phyloP scores from a whole-genome alignment of 768 basidiomycete species.

The Vishniacozyma victoriae region DNA sequence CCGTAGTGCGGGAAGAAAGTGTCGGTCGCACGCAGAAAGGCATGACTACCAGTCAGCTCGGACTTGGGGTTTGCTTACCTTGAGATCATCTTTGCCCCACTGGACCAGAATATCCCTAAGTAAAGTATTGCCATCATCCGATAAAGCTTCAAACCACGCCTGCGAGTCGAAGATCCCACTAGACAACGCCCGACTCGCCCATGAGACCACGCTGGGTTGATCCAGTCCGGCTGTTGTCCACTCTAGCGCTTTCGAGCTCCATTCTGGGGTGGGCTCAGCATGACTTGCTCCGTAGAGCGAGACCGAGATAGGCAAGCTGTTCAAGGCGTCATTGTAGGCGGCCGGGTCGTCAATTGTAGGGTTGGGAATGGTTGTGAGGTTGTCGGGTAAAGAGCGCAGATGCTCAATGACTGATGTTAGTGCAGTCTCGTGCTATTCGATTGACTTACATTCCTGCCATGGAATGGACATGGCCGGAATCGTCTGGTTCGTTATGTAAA shows the following conservation, averaged over 20 bases:
- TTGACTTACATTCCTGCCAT: too few species aligned
- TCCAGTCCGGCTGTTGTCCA: neutral
- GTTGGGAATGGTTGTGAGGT: neutral
- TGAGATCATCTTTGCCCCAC: constrained; percentile 10
- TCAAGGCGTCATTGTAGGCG: neutral
- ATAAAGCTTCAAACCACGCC: neutral
- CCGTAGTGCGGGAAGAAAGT: neutral
- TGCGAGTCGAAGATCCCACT: neutral
- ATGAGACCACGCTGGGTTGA: neutral
- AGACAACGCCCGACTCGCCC: neutral
- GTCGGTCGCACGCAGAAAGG: neutral
- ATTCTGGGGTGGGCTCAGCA: neutral
- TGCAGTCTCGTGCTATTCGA: too few species aligned
- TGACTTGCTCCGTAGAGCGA: constrained; percentile 1
- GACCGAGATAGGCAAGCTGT: neutral
- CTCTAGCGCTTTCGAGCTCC: neutral
- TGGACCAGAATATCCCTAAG: constrained; percentile 1
- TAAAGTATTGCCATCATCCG: neutral
- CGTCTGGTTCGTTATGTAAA: too few species aligned
- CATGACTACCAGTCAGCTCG: constrained; percentile 9
- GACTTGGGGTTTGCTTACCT: constrained; percentile 1
- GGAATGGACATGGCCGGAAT: too few species aligned
- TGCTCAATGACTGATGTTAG: constrained; percentile 3
- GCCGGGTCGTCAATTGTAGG: neutral
- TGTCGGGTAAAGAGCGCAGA: constrained; percentile 1